Percentiles rank a stretch among this genome's conserved stretches.
Conservation (phyloP, 2,329 filamentous ascomycete species). For the Metarhizium rileyi region DNA sequence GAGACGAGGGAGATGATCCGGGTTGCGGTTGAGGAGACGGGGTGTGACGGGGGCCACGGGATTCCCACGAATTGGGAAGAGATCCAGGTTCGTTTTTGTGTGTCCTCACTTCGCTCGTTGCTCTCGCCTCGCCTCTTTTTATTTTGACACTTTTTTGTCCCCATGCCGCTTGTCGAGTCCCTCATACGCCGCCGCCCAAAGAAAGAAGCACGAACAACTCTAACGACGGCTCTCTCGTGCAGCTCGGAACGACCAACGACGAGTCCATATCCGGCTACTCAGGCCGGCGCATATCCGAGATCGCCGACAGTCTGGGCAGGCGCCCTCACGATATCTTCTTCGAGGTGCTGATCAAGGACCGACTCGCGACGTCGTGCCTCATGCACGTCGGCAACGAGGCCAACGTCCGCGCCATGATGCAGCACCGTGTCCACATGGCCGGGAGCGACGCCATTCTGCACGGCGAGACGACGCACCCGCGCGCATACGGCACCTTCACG, state of each 20-base stretch:
- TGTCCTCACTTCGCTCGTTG: background rate
- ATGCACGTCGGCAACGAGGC: constrained; percentile 17
- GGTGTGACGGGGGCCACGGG: constrained; percentile 17
- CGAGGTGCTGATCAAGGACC: constrained; percentile 13
- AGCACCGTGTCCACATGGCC: constrained; percentile 15
- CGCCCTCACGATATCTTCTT: constrained; percentile 13
- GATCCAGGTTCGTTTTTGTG: constrained; percentile 10
- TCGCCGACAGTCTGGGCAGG: constrained; percentile 8
- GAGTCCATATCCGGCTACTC: constrained; percentile 10
- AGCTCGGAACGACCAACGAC: constrained; percentile 12
- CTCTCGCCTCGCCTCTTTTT: background rate
- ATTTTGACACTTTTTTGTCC: background rate
- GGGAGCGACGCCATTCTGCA: constrained; percentile 16
- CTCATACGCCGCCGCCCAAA: too few relatives aligned
- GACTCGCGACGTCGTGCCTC: constrained; percentile 13
- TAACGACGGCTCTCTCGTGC: background rate
- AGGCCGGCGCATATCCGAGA: constrained; percentile 11
- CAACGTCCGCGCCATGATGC: constrained; percentile 15
- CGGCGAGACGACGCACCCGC: constrained; percentile 14
- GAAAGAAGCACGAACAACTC: too few relatives aligned
- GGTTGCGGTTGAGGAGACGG: constrained; percentile 13
- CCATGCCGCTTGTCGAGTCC: background rate
- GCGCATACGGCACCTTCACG: constrained; percentile 16
- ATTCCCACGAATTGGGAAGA: constrained; percentile 18
- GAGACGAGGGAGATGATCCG: constrained; percentile 13